Conservation (phyloP, 202 grass and related monocot species). For the Thinopyrum obtusiflorum region DNA sequence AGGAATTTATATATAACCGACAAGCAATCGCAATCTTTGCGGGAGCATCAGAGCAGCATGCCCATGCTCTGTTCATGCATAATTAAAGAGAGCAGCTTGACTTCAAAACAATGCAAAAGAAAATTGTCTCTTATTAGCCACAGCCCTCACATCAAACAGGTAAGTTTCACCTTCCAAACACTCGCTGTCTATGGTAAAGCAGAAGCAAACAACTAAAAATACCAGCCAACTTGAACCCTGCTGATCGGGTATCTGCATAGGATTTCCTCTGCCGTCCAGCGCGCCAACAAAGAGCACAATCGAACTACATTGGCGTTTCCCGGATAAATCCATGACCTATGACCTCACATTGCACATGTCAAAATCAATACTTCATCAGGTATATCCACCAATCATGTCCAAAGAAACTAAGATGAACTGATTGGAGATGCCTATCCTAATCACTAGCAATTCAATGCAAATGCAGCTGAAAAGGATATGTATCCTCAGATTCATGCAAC, state of each 20-base stretch:
- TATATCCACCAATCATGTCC: slow-evolving; percentile 42
- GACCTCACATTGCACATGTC: slow-evolving; percentile 41
- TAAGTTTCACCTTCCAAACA: slow-evolving; percentile 33
- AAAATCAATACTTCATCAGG: slow-evolving; percentile 36
- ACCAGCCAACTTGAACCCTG: slow-evolving; percentile 12
- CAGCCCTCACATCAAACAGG: slow-evolving; percentile 21
- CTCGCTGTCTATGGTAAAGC: background rate
- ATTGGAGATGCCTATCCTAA: slow-evolving; percentile 26
- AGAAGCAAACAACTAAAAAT: slow-evolving; percentile 4
- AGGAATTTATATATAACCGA: slow-evolving; percentile 20
- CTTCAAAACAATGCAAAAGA: slow-evolving; percentile 30
- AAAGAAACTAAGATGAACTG: slow-evolving; percentile 30
- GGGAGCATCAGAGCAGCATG: background rate
- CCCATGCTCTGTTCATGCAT: background rate
- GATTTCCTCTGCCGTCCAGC: slow-evolving; percentile 23
- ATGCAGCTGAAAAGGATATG: slow-evolving; percentile 46
- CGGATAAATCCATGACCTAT: background rate
- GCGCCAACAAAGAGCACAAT: slow-evolving; percentile 2
- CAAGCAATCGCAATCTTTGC: slow-evolving; percentile 10
- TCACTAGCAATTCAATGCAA: slow-evolving; percentile 36
- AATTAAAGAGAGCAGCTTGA: background rate
- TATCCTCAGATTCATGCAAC: slow-evolving; percentile 37
- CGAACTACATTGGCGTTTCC: background rate
- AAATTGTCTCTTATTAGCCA: slow-evolving; percentile 31
- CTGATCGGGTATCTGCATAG: background rate